Evolutionary conservation across 2,329 filamentous ascomycete genomes (phyloP).

Genomic region (Ceratocystiopsis brevicomis): DNA sequence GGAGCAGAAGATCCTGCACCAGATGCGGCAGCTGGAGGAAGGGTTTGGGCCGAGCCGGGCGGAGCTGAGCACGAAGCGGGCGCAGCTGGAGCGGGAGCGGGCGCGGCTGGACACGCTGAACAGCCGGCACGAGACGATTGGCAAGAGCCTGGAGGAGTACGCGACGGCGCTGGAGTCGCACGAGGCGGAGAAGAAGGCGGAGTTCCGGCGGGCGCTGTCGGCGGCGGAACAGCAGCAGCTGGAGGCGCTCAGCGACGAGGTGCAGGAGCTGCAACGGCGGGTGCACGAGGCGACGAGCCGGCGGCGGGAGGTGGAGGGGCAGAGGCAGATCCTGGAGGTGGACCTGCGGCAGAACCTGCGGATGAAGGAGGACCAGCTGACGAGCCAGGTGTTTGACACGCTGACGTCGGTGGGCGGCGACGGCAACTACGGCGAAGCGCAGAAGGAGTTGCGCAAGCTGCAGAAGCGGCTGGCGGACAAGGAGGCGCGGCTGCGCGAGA

Average conservation of each 20-base stretch:
- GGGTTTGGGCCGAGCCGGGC: constrained; percentile 64
- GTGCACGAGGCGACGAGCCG: constrained; percentile 56
- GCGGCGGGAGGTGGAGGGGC: constrained; percentile 58
- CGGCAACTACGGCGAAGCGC: constrained; percentile 55
- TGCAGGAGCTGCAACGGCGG: constrained; percentile 58
- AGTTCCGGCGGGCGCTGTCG: constrained; percentile 83
- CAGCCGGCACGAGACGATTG: constrained; percentile 46
- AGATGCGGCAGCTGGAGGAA: constrained; percentile 56
- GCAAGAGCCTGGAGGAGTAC: constrained; percentile 56
- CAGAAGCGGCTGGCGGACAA: constrained; percentile 48
- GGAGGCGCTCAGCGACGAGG: constrained; percentile 46
- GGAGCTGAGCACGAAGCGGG: constrained; percentile 58
- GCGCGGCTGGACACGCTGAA: constrained; percentile 55
- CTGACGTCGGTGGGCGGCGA: constrained; percentile 25
- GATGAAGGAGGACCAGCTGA: constrained; percentile 72
- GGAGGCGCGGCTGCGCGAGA: constrained; percentile 50
- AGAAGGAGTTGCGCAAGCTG: constrained; percentile 64
- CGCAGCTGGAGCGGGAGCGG: constrained; percentile 52
- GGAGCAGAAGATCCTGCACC: constrained; percentile 64
- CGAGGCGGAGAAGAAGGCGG: constrained; percentile 61
- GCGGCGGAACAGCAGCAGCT: constrained; percentile 67
- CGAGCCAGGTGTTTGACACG: constrained; percentile 53
- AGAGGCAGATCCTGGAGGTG: constrained; percentile 68
- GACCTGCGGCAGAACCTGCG: constrained; percentile 79
- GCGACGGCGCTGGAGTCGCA: constrained; percentile 57